A percentile compares a stretch with the other conserved stretches of the same genome.
These are phyloP conservation scores for Blastobotrys serpentis DNA, from an alignment of 1,139 yeast species.

Conservation along the genomic window DNA sequence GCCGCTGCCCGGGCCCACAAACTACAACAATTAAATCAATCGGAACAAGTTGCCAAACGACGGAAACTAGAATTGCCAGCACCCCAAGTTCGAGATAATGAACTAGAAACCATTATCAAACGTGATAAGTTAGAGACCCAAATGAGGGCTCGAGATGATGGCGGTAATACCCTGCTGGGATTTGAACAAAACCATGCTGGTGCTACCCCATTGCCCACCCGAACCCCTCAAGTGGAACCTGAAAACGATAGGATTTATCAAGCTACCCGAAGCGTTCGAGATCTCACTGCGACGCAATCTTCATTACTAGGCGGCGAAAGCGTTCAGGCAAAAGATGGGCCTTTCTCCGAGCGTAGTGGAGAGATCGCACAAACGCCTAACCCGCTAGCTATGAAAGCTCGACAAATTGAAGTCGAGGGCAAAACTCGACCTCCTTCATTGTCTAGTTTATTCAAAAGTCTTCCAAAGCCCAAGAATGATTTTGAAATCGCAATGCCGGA, in stretches of 20 bases:
- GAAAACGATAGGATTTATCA: constrained; percentile 30
- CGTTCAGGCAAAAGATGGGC: constrained; percentile 3
- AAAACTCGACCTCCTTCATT: constrained; percentile 20
- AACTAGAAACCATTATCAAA: constrained; percentile 38
- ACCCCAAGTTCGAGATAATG: constrained; percentile 45
- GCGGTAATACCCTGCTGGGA: background rate
- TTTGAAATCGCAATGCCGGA: constrained; percentile 49
- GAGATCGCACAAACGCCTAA: background rate
- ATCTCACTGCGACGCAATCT: constrained; percentile 33
- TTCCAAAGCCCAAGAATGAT: constrained; percentile 60
- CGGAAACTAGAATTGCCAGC: constrained; percentile 56
- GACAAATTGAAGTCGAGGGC: constrained; percentile 25
- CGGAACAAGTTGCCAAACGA: constrained; percentile 48
- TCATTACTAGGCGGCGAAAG: constrained; percentile 33
- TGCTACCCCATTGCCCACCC: background rate
- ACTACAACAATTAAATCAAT: constrained; percentile 35
- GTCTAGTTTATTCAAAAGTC: constrained; percentile 16
- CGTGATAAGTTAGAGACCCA: constrained; percentile 14
- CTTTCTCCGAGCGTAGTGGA: constrained; percentile 25
- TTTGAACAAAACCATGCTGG: background rate
- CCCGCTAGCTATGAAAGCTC: constrained; percentile 9
- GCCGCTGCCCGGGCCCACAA: constrained; percentile 43
- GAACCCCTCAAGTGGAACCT: constrained; percentile 16
- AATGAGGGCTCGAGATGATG: constrained; percentile 3
- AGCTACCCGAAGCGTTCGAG: constrained; percentile 34